Evolutionary conservation across 2,329 filamentous ascomycete genomes (phyloP), one percentile per base, ranked within the genome.

Genomic region (Cercospora sojina): DNA sequence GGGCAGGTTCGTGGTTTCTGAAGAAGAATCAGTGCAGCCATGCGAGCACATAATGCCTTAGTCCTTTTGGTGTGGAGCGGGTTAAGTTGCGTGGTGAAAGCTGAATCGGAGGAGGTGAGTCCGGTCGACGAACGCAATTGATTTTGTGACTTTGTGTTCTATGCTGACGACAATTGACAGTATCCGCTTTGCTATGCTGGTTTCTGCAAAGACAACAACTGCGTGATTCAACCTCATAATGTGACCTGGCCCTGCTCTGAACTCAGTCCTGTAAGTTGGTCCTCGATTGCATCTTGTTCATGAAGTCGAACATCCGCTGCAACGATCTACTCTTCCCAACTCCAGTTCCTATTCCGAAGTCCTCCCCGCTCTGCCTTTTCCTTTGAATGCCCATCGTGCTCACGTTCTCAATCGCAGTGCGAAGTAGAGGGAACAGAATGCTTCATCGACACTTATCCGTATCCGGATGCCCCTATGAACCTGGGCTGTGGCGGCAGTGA

Each of bases 101-200:
- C 31, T 7, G 58, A 49, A 25, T 60, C 58, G 8, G 58, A n/a
- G 13, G 32, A 47, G n/a, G 58, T 49, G 29, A 60, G 38, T 31
- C 18, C 12, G 23, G 1, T 27, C 9, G 47, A 27, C 20, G 3
- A 20, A 20, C 18, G 41, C 18, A 47, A 18, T 47, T 1, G 8
- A 10, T 23, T 23, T 18, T 18, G 41, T 20, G 18, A 38, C n/a
- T 41, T 5, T 47, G 57, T 13, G 31, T 25, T 47, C 16, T n/a
- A 49, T 20, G 27, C 35, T 49, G 35, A n/a, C 3, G 16, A 16
- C n/a, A n/a, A 23, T 25, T 18, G 8, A 43, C 29, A 60, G 58
- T 60, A 60, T 47, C 58, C 58, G 20, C 25, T 47, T 18, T 60
- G 58, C 41, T 60, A 20, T n/a, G 58, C 25, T 29, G 58, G 58